A percentile compares a stretch with the other conserved stretches of the same genome.
phyloP scores from a whole-genome alignment of 2,329 filamentous ascomycete genomes.

The Tolypocladium capitatum region DNA sequence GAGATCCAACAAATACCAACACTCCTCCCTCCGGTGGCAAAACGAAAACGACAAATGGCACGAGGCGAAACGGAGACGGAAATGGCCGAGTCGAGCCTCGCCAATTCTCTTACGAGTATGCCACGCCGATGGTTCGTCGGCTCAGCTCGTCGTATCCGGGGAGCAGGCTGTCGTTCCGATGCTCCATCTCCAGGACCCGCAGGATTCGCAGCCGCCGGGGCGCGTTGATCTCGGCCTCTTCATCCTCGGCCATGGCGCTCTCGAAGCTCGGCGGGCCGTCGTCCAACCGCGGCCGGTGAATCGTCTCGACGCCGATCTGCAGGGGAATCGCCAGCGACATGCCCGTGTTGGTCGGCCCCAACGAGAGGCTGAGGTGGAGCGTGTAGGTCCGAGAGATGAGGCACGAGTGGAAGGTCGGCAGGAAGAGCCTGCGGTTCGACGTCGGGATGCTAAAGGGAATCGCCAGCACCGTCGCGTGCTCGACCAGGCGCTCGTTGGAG shows the following conservation, averaged over 20 bases:
- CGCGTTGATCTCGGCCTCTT: constrained; percentile 30
- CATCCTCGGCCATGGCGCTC: constrained; percentile 25
- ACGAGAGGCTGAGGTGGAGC: constrained; percentile 31
- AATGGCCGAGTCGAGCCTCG: not conserved
- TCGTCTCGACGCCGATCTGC: constrained; percentile 33
- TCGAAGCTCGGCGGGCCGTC: constrained; percentile 36
- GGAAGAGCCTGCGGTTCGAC: constrained; percentile 33
- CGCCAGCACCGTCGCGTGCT: constrained; percentile 28
- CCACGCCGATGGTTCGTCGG: constrained; percentile 13
- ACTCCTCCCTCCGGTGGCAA: not conserved
- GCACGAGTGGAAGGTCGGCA: constrained; percentile 47
- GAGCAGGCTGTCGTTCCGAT: constrained; percentile 20
- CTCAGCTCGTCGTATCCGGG: constrained; percentile 25
- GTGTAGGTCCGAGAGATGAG: constrained; percentile 42
- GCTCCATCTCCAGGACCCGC: constrained; percentile 18
- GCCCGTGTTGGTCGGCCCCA: constrained; percentile 27
- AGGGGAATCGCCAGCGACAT: constrained; percentile 34
- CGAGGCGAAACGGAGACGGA: not conserved
- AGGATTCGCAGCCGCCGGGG: constrained; percentile 28
- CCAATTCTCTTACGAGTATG: constrained; percentile 6
- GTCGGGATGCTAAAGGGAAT: constrained; percentile 36
- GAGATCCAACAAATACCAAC: not conserved
- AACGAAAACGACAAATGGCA: not conserved
- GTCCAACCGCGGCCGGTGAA: constrained; percentile 14
- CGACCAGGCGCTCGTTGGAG: constrained; percentile 17